A percentile compares a stretch with the other conserved stretches of the same genome.
phyloP scores from a whole-genome alignment of 225 moss, liverwort and hornwort genomes.

The Polytrichum formosum region DNA sequence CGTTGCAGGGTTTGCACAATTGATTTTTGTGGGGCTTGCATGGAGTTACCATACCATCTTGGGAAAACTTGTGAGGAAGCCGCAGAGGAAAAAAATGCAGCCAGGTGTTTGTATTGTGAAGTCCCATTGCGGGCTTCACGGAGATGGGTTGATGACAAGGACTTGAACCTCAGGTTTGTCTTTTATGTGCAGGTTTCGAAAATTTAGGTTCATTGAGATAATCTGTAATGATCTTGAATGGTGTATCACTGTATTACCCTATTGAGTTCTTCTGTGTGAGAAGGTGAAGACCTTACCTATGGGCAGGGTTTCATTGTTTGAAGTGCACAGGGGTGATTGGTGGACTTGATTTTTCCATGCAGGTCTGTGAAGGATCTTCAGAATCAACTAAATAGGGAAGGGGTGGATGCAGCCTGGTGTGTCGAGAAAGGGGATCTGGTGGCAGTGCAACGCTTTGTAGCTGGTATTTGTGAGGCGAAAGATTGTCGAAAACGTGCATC shows the following conservation, averaged over 20 bases:
- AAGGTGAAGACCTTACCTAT: constrained; percentile 6
- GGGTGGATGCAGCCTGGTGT: constrained; percentile 63
- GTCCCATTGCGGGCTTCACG: constrained; percentile 26
- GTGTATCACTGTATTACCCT: too few relatives aligned
- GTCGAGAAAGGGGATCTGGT: constrained; percentile 65
- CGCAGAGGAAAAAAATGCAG: constrained; percentile 46
- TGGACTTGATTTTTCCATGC: constrained; percentile 27
- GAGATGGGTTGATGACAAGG: constrained; percentile 31
- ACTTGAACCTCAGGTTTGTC: constrained; percentile 24
- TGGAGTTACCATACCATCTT: constrained; percentile 59
- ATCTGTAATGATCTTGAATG: too few relatives aligned
- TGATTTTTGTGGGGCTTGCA: constrained; percentile 67
- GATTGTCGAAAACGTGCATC: constrained; percentile 54
- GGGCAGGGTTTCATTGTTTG: background rate
- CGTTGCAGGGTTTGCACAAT: constrained; percentile 54
- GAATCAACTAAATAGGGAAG: constrained; percentile 41
- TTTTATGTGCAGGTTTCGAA: constrained; percentile 2
- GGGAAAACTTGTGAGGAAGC: constrained; percentile 66
- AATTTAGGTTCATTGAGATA: background rate
- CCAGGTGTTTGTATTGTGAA: constrained; percentile 60
- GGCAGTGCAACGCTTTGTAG: constrained; percentile 46
- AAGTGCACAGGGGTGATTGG: constrained; percentile 3
- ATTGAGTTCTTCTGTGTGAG: constrained; percentile 5
- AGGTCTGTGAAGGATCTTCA: constrained; percentile 63
- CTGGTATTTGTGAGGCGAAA: constrained; percentile 48